phyloP scores from a whole-genome alignment of 805 yeast species.

The Kregervanrija fluxuum region DNA sequence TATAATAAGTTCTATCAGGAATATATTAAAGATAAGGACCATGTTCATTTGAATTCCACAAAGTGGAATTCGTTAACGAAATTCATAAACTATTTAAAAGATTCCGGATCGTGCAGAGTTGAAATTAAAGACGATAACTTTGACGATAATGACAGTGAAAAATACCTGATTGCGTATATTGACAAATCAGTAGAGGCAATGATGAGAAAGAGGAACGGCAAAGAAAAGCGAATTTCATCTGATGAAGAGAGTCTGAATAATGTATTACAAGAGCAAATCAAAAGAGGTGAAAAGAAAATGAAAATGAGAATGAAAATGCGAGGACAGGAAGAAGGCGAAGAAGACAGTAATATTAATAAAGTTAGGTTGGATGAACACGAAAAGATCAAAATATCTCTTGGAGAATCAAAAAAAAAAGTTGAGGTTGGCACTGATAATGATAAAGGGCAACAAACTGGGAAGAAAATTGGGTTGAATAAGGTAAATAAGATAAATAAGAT shows the following conservation, averaged over 20 bases:
- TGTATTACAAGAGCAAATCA: conserved; percentile 47
- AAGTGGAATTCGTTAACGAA: conserved; percentile 64
- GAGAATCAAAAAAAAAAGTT: background rate
- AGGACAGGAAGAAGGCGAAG: conserved; percentile 6
- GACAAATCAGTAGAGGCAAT: conserved; percentile 47
- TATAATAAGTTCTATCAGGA: conserved; percentile 90
- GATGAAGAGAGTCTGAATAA: conserved; percentile 41
- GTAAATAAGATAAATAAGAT: background rate
- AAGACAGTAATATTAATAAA: background rate
- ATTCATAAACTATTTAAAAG: conserved; percentile 56
- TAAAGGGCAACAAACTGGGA: background rate
- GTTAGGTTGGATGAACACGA: background rate
- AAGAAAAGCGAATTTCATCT: conserved; percentile 30
- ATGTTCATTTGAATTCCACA: conserved; percentile 88
- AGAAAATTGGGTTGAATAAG: background rate
- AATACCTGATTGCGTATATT: conserved; percentile 38
- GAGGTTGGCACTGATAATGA: background rate
- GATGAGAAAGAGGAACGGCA: conserved; percentile 31
- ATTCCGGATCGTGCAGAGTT: conserved; percentile 49
- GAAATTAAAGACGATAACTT: conserved; percentile 30
- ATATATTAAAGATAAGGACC: conserved; percentile 73
- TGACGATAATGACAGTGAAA: conserved; percentile 27
- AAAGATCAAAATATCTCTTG: background rate
- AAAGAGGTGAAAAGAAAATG: conserved; percentile 27
- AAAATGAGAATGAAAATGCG: too few species aligned